Evolutionary conservation across 257 asterid genomes (phyloP), one percentile per base, ranked within the genome.

Genomic region (Linaria vulgaris): DNA sequence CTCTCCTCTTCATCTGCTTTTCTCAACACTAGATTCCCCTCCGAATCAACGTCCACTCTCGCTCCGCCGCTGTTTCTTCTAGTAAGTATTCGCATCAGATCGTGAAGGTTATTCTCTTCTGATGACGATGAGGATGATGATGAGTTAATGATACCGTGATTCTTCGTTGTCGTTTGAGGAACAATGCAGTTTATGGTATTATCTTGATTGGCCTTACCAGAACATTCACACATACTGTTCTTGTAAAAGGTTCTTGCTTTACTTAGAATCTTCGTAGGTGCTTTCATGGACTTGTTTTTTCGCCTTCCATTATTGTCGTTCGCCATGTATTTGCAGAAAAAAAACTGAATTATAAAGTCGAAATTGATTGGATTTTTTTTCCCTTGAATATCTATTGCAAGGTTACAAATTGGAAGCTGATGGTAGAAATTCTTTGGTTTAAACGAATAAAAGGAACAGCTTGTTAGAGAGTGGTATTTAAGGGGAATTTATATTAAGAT

Each of bases 1-100:
- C 71, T 63, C 69, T 57, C 80, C 55, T 47, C 56, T 56, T 17
- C 67, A 61, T 43, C 51, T 65, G 66, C 43, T 9, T 64, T 73
- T 63, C 56, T 67, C 76, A 70, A 71, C 76, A 80, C 73, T 4
- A 79, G 57, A 64, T 75, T 73, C 64, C 81, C 81, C 25, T 72
- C 67, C 1, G 74, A 56, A 55, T 79, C 84, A 59, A 69, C 79
- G 23, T 72, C 79, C 55, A 72, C 81, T 49, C 14, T 48, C 0
- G 63, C 61, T 12, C 74, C 79, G 20, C 78, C 71, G 0, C 83
- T 75, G 21, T 68, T 68, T 49, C 63, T 55, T 14, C 43, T 16
- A 16, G 80, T 25, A 17, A 75, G 61, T 11, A 43, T 41, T 16
- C 59, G 68, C 71, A 78, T 60, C 30, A 78, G 75, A 24, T 43